A percentile compares a stretch with the other conserved stretches of the same genome.
phyloP scores from a whole-genome alignment of 176 grass and related monocot genomes.

The Zizania latifolia region DNA sequence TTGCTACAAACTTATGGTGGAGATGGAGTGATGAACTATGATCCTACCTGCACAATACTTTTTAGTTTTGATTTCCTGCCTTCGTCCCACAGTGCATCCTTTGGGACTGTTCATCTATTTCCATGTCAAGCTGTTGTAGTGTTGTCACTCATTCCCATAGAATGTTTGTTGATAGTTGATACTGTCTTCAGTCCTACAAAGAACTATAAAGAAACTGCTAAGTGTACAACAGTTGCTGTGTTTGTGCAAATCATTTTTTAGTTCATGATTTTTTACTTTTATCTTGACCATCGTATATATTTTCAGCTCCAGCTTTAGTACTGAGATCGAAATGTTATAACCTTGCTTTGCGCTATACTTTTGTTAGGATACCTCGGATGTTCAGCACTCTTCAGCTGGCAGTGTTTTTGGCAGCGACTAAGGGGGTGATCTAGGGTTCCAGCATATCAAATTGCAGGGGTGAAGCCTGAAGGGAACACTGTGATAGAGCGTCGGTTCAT shows the following conservation, averaged over 20 bases:
- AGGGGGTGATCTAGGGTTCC: not conserved
- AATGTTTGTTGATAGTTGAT: not conserved
- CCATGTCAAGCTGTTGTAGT: not conserved
- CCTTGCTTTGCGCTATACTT: conserved; percentile 5
- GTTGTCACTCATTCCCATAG: not conserved
- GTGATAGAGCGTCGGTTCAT: not conserved
- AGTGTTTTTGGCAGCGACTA: not conserved
- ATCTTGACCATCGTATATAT: not conserved
- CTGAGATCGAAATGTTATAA: conserved; percentile 26
- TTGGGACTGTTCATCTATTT: not conserved
- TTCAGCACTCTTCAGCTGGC: not conserved
- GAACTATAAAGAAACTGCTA: not conserved
- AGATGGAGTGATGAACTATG: no score
- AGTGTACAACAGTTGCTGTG: not conserved
- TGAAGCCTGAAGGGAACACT: not conserved
- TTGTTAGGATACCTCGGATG: not conserved
- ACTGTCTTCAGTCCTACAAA: not conserved
- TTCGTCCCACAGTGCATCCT: not conserved
- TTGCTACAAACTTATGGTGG: no score
- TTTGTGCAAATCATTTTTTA: not conserved
- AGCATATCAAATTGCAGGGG: not conserved
- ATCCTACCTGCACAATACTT: not conserved
- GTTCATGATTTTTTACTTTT: not conserved
- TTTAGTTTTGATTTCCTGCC: not conserved
- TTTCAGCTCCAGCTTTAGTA: conserved; percentile 38